These are phyloP conservation scores for Castanea crenata DNA, from an alignment of 306 rosid species.

Conservation along the genomic window DNA sequence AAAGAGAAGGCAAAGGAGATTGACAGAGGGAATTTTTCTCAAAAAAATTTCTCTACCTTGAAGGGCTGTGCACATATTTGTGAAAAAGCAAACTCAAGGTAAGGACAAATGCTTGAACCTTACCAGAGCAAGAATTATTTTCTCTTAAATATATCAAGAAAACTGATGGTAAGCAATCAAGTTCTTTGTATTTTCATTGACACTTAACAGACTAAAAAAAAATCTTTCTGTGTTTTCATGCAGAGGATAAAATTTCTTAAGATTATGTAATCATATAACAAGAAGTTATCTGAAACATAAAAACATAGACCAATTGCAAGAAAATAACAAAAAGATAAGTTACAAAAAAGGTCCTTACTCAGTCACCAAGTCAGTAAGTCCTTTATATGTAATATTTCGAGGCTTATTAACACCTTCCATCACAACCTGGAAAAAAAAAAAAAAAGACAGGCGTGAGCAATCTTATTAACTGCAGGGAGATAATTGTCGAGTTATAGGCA, in stretches of 20 bases:
- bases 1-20: background rate
- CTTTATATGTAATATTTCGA: slow-evolving; percentile 74
- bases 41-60: background rate
- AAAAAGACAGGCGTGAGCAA: slow-evolving; percentile 12
- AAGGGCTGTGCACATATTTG: background rate
- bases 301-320: background rate
- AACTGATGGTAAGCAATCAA: background rate
- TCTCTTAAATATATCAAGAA: background rate
- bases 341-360: slow-evolving; percentile 63
- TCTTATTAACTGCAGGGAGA: background rate
- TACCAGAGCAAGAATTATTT: background rate
- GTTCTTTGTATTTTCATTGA: background rate
- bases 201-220: background rate
- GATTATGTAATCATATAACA: background rate
- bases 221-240: background rate
- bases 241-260: background rate
- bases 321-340: background rate
- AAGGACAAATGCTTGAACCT: background rate
- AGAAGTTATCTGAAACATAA: background rate
- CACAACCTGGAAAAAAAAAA: slow-evolving; percentile 66
- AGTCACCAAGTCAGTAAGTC: slow-evolving; percentile 91
- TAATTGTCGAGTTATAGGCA: background rate
- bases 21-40: background rate
- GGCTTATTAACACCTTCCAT: slow-evolving; percentile 98
- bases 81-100: background rate